Conservation (phyloP, 2,329 filamentous ascomycete species). For the Mycosphaerella sp. region DNA sequence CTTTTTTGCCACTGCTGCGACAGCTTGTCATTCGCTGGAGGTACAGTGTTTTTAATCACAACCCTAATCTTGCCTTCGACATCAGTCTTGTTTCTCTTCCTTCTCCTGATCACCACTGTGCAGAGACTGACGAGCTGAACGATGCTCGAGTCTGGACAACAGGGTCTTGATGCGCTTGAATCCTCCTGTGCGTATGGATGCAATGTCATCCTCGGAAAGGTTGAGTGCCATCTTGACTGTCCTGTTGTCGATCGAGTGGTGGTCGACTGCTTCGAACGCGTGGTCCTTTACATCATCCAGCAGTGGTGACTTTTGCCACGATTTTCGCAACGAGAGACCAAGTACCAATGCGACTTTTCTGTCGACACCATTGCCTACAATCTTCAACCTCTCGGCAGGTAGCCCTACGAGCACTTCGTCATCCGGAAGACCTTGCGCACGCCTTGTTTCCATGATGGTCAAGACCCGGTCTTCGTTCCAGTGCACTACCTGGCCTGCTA, state of each 20-base stretch:
- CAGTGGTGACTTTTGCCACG: conserved; percentile 36
- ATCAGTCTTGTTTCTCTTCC: no score
- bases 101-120: background rate
- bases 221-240: conserved; percentile 18
- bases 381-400: conserved; percentile 51
- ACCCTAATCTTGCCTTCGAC: background rate
- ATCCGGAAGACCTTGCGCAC: conserved; percentile 65
- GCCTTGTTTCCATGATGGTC: conserved; percentile 59
- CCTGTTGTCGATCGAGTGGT: conserved; percentile 15
- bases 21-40: background rate
- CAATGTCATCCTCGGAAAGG: conserved; percentile 13
- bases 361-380: conserved; percentile 72
- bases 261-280: background rate
- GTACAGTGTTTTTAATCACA: background rate
- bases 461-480: conserved; percentile 58
- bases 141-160: background rate
- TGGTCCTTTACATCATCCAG: background rate
- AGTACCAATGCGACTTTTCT: conserved; percentile 60
- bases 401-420: conserved; percentile 61
- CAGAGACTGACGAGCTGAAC: conserved; percentile 2
- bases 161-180: conserved; percentile 7
- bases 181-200: conserved; percentile 2
- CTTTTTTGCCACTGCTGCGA: no score
- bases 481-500: conserved; percentile 54
- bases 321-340: conserved; percentile 57